These are phyloP conservation scores for Azolla pinnata DNA, from an alignment of 75 land plant species.

Conservation along the genomic window DNA sequence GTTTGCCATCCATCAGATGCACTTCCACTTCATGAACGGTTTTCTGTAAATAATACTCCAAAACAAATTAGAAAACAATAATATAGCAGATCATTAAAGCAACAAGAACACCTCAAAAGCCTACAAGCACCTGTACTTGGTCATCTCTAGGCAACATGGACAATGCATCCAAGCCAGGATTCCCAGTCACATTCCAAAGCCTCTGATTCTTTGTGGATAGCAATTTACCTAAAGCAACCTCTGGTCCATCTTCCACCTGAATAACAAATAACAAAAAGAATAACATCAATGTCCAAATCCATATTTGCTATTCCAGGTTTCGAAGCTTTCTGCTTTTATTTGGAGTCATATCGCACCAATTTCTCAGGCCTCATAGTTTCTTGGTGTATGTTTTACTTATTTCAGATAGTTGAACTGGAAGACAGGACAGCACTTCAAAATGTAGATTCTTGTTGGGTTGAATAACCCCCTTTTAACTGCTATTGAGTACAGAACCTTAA, in stretches of 20 bases:
- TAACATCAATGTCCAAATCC: neutral
- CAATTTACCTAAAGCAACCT: constrained; percentile 74
- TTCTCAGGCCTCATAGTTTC: no score
- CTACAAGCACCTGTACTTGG: constrained; percentile 48
- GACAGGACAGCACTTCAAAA: neutral
- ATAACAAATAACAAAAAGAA: neutral
- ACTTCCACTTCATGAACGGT: constrained; percentile 74
- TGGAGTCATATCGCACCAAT: no score
- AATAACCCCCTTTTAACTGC: no score
- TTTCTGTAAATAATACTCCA: constrained; percentile 25
- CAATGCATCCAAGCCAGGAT: constrained; percentile 36
- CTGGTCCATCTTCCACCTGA: constrained; percentile 82
- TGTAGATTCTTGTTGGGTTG: neutral
- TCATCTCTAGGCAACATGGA: constrained; percentile 59
- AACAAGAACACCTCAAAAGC: no score
- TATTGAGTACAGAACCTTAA: no score
- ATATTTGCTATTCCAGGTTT: no score
- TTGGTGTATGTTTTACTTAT: neutral
- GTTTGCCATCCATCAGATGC: constrained; percentile 73
- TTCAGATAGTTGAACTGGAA: neutral
- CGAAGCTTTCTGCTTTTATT: no score
- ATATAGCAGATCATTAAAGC: no score
- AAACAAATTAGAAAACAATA: neutral
- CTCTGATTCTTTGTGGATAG: constrained; percentile 51
- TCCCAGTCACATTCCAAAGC: constrained; percentile 23